Conservation (phyloP, 2,329 filamentous ascomycete species). For the Dothideomycetes sp. region DNA sequence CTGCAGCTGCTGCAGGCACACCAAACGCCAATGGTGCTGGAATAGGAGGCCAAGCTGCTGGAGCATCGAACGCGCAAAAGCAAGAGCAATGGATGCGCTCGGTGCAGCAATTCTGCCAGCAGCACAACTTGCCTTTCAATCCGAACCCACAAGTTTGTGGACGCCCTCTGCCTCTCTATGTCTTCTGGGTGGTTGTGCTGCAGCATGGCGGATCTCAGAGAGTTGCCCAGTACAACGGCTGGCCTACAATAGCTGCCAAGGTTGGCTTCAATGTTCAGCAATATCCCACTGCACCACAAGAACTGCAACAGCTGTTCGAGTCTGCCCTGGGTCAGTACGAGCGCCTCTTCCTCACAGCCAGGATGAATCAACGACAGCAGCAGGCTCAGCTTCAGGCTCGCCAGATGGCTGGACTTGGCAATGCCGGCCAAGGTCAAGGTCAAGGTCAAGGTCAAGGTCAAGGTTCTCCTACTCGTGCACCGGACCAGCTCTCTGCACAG, state of each 20-base stretch:
- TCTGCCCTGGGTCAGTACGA: slow-evolving; percentile 71
- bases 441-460: slow-evolving; percentile 5
- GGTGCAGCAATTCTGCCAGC: slow-evolving; percentile 66
- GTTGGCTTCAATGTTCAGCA: slow-evolving; percentile 34
- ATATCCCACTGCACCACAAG: slow-evolving; percentile 54
- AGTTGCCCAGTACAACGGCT: slow-evolving; percentile 60
- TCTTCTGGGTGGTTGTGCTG: slow-evolving; percentile 68
- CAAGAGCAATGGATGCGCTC: slow-evolving; percentile 50
- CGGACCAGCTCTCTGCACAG: slow-evolving; percentile 10
- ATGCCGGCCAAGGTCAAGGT: slow-evolving; percentile 15
- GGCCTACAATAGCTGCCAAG: slow-evolving; percentile 59
- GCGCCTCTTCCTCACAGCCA: slow-evolving; percentile 52
- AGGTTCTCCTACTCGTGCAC: slow-evolving; percentile 23
- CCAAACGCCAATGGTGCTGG: slow-evolving; percentile 4
- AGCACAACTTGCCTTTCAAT: slow-evolving; percentile 64
- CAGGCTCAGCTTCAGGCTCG: slow-evolving; percentile 28
- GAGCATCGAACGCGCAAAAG: slow-evolving; percentile 19
- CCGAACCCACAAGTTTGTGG: slow-evolving; percentile 64
- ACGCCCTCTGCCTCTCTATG: slow-evolving; percentile 63
- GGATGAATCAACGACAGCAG: slow-evolving; percentile 32
- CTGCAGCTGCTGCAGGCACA: slow-evolving; percentile 15
- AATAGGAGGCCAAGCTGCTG: slow-evolving; percentile 16
- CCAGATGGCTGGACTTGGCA: slow-evolving; percentile 32
- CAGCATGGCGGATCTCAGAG: slow-evolving; percentile 70
- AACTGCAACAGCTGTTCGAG: slow-evolving; percentile 65